These are phyloP conservation scores for Tuber borchii DNA, from an alignment of 495 filamentous ascomycete species.

Conservation along the genomic window DNA sequence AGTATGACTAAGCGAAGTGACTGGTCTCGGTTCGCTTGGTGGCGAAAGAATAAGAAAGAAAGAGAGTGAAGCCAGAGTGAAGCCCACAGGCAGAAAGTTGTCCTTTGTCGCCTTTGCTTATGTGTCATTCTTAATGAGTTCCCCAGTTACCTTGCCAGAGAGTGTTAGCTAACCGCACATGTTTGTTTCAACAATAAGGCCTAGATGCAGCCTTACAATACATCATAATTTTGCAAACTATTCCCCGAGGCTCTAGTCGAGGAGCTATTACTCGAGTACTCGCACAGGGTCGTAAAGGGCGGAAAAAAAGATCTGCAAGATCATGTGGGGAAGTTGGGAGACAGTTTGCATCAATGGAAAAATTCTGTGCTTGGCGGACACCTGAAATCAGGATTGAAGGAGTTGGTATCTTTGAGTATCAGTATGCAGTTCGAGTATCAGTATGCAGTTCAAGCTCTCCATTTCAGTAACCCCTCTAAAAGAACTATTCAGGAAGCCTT, in stretches of 20 bases:
- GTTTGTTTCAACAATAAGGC: not conserved
- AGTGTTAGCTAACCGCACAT: not conserved
- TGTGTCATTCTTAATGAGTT: not conserved
- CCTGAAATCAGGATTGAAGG: no score
- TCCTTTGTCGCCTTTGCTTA: not conserved
- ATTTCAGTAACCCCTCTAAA: no score
- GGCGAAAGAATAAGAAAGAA: not conserved
- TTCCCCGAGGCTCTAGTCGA: not conserved
- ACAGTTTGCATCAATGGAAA: no score
- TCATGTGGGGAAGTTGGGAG: no score
- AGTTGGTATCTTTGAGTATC: no score
- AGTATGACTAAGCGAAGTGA: not conserved
- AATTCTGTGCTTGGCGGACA: no score
- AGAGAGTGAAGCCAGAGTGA: not conserved
- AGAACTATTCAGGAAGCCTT: no score
- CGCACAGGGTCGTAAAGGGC: no score
- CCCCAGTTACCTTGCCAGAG: not conserved
- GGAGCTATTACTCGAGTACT: not conserved
- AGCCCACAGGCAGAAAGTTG: not conserved
- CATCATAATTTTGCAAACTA: not conserved
- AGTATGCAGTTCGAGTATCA: no score
- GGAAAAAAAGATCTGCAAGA: no score
- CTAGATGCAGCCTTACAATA: not conserved
- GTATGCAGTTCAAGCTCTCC: no score
- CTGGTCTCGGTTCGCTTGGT: not conserved